Base-by-base conservation (phyloP, 129 eudicot species). In the Heracleum sosnowskyi region DNA sequence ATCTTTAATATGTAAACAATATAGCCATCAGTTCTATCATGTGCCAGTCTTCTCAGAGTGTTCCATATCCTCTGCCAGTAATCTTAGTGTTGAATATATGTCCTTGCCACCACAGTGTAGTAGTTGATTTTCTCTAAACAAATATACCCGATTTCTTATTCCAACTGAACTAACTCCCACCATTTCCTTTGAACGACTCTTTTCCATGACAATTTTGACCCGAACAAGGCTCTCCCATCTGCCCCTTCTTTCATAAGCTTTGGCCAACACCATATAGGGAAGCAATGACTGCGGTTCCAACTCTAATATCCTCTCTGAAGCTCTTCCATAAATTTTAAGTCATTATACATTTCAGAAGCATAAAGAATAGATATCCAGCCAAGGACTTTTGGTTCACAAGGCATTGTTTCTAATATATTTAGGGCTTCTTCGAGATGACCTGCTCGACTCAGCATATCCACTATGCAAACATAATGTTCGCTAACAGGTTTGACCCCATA, bases 161-260 rank as follows among this genome's bases (percentile, higher is more conserved):
- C 87, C 91, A 37, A 89, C 83, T 92, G 92, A 90, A 81, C 98
- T 90, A 78, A 88, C 86, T n/a, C 91, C 90, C 62, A 51, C 74
- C 70, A 69, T 83, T 76, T 87, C 83, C 80, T 44, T 83, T 70
- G 71, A 72, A 35, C 63, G 73, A 33, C 81, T 85, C 83, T 82
- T 88, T 68, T 84, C 81, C 98, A 87, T 84, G 77, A 46, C 42
- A 78, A 79, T 87, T 81, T 78, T 89, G 81, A 93, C 88, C 57
- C 98, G 87, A 74, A 86, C 94, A 34, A 87, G 70, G 33, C 96
- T 89, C 76, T 93, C 98, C 98, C 98, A 93, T 84, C 84, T 88
- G 44, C 92, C 94, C 71, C 87, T 83, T 80, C 75, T 73, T 76
- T 91, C 97, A 74, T 90, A 91, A 2, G 78, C 85, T 69, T 85